Conservation (phyloP, 2,329 filamentous ascomycete genomes). For the Aspergillus sp. region DNA sequence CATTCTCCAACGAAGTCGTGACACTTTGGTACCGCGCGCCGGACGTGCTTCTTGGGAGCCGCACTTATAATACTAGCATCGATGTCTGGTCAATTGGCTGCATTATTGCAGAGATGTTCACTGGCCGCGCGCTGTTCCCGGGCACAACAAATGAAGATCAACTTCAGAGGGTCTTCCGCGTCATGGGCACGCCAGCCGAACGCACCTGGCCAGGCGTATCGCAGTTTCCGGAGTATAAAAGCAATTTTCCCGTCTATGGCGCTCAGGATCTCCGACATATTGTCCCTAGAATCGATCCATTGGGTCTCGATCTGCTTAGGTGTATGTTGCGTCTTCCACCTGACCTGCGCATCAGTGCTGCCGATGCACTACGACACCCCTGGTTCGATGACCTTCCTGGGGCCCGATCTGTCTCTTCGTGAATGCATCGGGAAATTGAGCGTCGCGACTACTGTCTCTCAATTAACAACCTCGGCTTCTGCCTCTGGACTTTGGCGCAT, state of each 20-base stretch:
- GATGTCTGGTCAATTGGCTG: constrained; percentile 97
- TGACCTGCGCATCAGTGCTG: constrained; percentile 80
- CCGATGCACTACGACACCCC: constrained; percentile 77
- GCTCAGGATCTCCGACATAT: constrained; percentile 83
- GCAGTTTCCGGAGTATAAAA: constrained; percentile 90
- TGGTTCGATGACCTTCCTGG: constrained; percentile 63
- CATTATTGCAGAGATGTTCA: constrained; percentile 99
- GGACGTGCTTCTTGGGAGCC: constrained; percentile 84
- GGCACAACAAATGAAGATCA: constrained; percentile 97
- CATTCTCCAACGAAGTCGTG: constrained; percentile 97
- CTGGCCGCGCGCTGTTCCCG: constrained; percentile 85
- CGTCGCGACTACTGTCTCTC: neutral
- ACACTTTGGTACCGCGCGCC: constrained; percentile 95
- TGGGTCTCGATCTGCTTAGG: constrained; percentile 79
- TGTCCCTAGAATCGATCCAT: constrained; percentile 78
- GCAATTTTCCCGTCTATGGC: constrained; percentile 83
- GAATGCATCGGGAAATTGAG: neutral
- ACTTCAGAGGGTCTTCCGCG: constrained; percentile 87
- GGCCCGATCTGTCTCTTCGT: constrained; percentile 1
- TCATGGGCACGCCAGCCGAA: constrained; percentile 95
- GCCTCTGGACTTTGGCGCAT: neutral
- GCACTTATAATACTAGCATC: constrained; percentile 97
- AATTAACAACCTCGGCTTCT: neutral
- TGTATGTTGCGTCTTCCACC: constrained; percentile 86
- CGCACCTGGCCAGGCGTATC: constrained; percentile 90